These are phyloP conservation scores for Aspergillus japonicus DNA, from an alignment of 2,329 filamentous ascomycete genomes.

Conservation along the genomic window DNA sequence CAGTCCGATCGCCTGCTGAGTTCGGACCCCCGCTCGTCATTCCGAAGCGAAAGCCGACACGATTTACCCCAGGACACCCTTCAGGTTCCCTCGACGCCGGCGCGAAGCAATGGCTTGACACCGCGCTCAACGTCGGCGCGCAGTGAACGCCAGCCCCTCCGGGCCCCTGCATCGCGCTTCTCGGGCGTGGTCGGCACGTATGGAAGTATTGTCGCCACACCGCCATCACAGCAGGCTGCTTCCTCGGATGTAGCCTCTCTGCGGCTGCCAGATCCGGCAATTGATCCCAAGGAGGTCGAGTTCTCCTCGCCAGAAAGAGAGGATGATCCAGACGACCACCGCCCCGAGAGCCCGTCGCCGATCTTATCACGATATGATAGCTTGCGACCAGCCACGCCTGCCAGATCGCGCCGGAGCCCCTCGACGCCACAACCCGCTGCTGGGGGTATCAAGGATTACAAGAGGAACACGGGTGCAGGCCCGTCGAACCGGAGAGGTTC, in stretches of 20 bases:
- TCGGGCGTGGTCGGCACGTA: slow-evolving; percentile 51
- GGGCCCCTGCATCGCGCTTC: slow-evolving; percentile 35
- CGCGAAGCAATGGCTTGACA: slow-evolving; percentile 24
- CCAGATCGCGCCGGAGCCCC: slow-evolving; percentile 9
- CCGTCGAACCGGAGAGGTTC: slow-evolving; percentile 23
- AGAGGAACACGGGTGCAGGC: slow-evolving; percentile 26
- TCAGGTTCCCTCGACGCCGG: slow-evolving; percentile 15
- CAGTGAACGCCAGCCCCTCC: slow-evolving; percentile 39
- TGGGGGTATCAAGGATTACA: slow-evolving; percentile 13
- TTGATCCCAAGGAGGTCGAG: slow-evolving; percentile 45
- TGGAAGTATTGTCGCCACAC: slow-evolving; percentile 63
- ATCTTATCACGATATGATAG: slow-evolving; percentile 22
- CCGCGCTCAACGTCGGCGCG: slow-evolving; percentile 39
- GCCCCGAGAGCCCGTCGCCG: slow-evolving; percentile 26
- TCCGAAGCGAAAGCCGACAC: slow-evolving; percentile 21
- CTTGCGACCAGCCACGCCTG: slow-evolving; percentile 8
- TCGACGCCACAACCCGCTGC: slow-evolving; percentile 7
- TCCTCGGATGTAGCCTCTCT: slow-evolving; percentile 50
- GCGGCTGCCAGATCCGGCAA: slow-evolving; percentile 61
- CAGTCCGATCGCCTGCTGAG: slow-evolving; percentile 12
- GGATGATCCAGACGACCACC: slow-evolving; percentile 15
- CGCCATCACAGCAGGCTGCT: slow-evolving; percentile 36
- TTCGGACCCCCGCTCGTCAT: slow-evolving; percentile 19
- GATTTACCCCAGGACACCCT: slow-evolving; percentile 16
- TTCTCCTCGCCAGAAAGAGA: slow-evolving; percentile 16